These are phyloP conservation scores for Phytophthora palmivora DNA, from an alignment of 352 stramenopile genomes.

Conservation along the genomic window DNA sequence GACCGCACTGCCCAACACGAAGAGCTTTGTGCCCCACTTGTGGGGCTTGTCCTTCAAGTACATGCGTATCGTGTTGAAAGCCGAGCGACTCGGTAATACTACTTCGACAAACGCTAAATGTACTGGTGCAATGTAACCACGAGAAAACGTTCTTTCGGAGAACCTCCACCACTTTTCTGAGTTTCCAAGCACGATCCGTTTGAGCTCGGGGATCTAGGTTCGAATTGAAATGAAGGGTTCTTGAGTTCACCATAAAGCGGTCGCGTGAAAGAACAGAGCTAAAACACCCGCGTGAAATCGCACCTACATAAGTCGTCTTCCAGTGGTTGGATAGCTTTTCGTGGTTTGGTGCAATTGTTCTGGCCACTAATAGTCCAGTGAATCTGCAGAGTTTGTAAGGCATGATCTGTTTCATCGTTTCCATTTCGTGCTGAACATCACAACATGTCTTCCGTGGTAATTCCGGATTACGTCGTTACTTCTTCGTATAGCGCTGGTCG, in stretches of 20 bases:
- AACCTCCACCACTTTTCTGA: no score
- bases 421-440: slow-evolving; percentile 22
- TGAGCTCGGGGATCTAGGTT: slow-evolving; percentile 8
- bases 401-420: slow-evolving; percentile 4
- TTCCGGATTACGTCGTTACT: not conserved
- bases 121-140: no score
- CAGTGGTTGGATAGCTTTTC: slow-evolving; percentile 26
- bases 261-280: slow-evolving; percentile 7
- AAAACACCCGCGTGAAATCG: slow-evolving; percentile 19
- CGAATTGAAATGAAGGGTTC: slow-evolving; percentile 28
- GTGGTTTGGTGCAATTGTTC: slow-evolving; percentile 13
- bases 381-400: not conserved
- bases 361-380: slow-evolving; percentile 3
- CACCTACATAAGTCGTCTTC: slow-evolving; percentile 10
- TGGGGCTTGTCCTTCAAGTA: no score
- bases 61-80: slow-evolving; percentile 30
- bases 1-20: no score
- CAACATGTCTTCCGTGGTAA: slow-evolving; percentile 11
- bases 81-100: slow-evolving; percentile 10
- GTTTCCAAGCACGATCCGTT: slow-evolving; percentile 24
- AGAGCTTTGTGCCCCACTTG: no score
- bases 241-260: slow-evolving; percentile 15
- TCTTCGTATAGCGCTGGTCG: slow-evolving; percentile 14
- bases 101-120: slow-evolving; percentile 29
- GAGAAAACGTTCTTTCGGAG: no score